phyloP scores from a whole-genome alignment of 345 rosid genomes.

The Citrus glauca region DNA sequence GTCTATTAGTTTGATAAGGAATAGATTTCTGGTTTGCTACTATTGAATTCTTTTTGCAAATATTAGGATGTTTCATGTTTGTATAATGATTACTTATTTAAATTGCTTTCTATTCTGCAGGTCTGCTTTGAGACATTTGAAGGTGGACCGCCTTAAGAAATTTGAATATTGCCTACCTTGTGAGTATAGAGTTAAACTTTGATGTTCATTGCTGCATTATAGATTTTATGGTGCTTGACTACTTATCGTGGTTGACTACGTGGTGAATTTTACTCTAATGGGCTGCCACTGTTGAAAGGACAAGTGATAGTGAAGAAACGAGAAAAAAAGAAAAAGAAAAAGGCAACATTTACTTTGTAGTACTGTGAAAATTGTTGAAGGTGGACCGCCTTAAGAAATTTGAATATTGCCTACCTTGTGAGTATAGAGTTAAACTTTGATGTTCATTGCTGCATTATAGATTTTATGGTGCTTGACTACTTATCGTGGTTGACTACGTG shows the following conservation, averaged over 20 bases:
- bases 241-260: neutral
- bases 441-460: neutral
- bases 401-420: conserved; percentile 94
- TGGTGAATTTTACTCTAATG: neutral
- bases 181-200: conserved; percentile 42
- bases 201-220: neutral
- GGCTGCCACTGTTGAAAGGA: neutral
- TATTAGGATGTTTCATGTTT: neutral
- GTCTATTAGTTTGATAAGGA: neutral
- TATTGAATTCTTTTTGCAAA: neutral
- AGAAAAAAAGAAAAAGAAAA: neutral
- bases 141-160: conserved; percentile 82
- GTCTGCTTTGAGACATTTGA: conserved; percentile 84
- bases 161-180: conserved; percentile 95
- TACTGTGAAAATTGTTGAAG: too few relatives aligned
- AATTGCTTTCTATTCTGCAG: conserved; percentile 42
- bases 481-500: neutral
- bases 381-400: conserved; percentile 81
- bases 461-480: neutral
- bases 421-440: conserved; percentile 34
- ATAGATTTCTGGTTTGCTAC: neutral
- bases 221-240: neutral
- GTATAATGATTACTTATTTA: neutral
- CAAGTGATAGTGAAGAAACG: neutral
- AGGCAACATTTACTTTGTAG: too few relatives aligned